These are phyloP conservation scores for Rhizopus stolonifer DNA, from an alignment of 371 early-diverging fungal genomes.

Conservation along the genomic window DNA sequence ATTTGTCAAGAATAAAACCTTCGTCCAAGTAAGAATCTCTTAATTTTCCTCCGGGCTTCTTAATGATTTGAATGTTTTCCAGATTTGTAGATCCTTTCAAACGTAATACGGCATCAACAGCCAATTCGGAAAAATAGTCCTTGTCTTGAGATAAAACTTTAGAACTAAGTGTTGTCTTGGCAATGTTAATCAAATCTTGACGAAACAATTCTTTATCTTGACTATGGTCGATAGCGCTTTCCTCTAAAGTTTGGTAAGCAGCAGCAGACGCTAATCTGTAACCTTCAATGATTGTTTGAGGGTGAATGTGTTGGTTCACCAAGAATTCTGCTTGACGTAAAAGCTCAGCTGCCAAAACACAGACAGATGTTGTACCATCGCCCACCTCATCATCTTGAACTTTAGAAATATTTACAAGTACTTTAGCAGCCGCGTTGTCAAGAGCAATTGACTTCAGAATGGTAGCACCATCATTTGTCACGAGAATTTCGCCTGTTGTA, in stretches of 20 bases:
- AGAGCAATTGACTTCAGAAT: constrained; percentile 98
- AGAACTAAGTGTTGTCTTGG: constrained; percentile 97
- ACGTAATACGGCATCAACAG: constrained; percentile 96
- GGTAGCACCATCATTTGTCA: constrained; percentile 99
- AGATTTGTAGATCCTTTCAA: constrained; percentile 96
- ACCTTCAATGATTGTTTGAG: constrained; percentile 98
- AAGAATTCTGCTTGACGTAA: constrained; percentile 96
- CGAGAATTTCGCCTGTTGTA: constrained; percentile 81
- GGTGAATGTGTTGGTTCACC: constrained; percentile 94
- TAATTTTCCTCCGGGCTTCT: constrained; percentile 96
- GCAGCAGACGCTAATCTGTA: constrained; percentile 91
- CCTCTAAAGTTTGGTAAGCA: constrained; percentile 87
- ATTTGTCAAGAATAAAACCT: constrained; percentile 99
- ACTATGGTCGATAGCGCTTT: constrained; percentile 82
- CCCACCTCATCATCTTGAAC: constrained; percentile 99
- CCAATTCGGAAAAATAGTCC: constrained; percentile 95
- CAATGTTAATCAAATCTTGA: constrained; percentile 93
- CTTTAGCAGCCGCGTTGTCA: constrained; percentile 98
- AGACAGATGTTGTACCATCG: constrained; percentile 99
- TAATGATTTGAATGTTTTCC: constrained; percentile 99
- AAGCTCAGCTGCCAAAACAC: constrained; percentile 97
- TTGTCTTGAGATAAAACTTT: constrained; percentile 98
- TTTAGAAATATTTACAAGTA: constrained; percentile 97
- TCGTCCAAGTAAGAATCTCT: constrained; percentile 97
- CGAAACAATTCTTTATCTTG: constrained; percentile 68